A percentile compares a stretch with the other conserved stretches of the same genome.
These are phyloP conservation scores for Rhodotorula babjevae DNA, from an alignment of 768 basidiomycete species.

Conservation along the genomic window DNA sequence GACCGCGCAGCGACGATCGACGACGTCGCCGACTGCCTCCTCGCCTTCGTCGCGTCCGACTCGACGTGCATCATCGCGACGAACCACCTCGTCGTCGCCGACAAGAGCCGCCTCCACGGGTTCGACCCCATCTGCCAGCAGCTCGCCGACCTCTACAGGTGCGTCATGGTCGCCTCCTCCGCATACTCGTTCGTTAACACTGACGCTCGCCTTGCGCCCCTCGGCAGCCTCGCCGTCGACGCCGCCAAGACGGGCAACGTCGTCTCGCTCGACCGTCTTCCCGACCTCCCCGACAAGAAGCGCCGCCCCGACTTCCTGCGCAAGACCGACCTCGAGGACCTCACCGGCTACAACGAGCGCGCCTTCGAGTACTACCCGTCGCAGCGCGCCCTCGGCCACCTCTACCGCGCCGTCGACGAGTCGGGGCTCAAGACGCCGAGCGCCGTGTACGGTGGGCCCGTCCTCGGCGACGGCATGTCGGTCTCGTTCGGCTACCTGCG, in stretches of 20 bases:
- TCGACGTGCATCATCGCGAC: conserved; percentile 11
- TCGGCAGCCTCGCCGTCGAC: conserved; percentile 13
- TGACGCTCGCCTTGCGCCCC: no score
- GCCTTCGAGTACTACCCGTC: conserved; percentile 59
- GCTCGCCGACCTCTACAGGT: conserved; percentile 27
- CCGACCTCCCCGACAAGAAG: not conserved
- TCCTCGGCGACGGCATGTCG: not conserved
- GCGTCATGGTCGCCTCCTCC: no score
- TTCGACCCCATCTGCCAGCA: not conserved
- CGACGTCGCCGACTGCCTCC: conserved; percentile 2
- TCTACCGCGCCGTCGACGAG: conserved; percentile 60
- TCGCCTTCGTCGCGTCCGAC: conserved; percentile 5
- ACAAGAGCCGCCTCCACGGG: not conserved
- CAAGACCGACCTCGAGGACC: conserved; percentile 48
- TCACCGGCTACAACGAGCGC: not conserved
- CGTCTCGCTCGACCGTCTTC: not conserved
- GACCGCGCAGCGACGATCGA: conserved; percentile 1
- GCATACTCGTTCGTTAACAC: no score
- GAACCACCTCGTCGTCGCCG: conserved; percentile 16
- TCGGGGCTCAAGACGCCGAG: not conserved
- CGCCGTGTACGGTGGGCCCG: not conserved
- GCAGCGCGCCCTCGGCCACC: conserved; percentile 62
- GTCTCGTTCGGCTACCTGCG: not conserved
- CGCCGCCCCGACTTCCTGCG: conserved; percentile 38
- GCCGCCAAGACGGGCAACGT: conserved; percentile 23